Conservation (phyloP, 2,329 filamentous ascomycete species). For the Cytospora piceae region DNA sequence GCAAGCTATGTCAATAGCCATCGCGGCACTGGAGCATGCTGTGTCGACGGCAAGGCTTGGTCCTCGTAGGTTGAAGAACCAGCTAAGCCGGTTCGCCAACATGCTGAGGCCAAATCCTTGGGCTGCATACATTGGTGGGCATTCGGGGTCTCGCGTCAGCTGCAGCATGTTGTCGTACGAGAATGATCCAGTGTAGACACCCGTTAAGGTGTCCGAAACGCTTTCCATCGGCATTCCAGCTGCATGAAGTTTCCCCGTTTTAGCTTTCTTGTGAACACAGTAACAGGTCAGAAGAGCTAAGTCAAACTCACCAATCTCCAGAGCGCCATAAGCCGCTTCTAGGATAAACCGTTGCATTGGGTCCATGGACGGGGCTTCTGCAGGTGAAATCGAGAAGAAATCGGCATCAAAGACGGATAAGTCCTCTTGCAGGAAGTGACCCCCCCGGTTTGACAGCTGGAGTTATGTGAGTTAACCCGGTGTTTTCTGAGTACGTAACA, state of each 20-base stretch:
- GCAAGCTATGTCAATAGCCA: background rate
- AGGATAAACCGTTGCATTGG: background rate
- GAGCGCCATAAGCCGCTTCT: background rate
- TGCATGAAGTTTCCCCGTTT: background rate
- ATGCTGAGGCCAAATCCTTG: constrained; percentile 36
- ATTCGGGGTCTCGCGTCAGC: constrained; percentile 31
- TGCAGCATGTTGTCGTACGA: constrained; percentile 36
- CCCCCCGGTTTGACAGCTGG: background rate
- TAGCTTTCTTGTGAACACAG: background rate
- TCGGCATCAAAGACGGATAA: background rate
- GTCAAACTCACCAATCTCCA: background rate
- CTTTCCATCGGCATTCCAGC: constrained; percentile 38
- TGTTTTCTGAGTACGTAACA: too few species aligned
- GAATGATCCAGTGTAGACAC: constrained; percentile 42
- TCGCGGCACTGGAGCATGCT: background rate
- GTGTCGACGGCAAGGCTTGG: background rate
- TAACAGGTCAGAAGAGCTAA: too few species aligned
- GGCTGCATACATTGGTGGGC: constrained; percentile 35
- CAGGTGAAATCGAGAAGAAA: background rate
- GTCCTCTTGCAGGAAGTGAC: background rate
- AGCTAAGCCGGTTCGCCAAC: background rate
- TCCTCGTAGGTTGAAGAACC: background rate
- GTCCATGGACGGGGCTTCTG: background rate
- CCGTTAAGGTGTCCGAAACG: constrained; percentile 37
- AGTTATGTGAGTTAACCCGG: too few species aligned